These are phyloP conservation scores for Thoreauomyces humboldtii DNA, from an alignment of 192 early-diverging fungal species.

Conservation along the genomic window DNA sequence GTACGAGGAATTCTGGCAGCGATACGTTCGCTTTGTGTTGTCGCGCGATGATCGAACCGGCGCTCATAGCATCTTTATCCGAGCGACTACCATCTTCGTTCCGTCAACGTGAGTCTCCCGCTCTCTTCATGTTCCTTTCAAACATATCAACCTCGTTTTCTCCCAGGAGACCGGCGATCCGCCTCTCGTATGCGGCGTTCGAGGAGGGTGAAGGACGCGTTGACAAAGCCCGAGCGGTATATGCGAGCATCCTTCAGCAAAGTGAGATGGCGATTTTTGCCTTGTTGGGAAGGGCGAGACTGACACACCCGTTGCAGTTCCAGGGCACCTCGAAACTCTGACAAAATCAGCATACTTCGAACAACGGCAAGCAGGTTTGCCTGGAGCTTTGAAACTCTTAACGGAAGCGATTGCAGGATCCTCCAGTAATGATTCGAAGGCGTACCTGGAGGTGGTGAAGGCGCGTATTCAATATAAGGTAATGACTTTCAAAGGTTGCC, in stretches of 20 bases:
- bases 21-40: constrained; percentile 62
- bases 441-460: constrained; percentile 52
- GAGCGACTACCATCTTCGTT: constrained; percentile 57
- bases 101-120: constrained; percentile 40
- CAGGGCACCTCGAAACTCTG: constrained; percentile 65
- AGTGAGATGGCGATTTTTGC: constrained; percentile 35
- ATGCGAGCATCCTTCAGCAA: constrained; percentile 49
- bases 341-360: constrained; percentile 66
- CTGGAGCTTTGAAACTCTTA: constrained; percentile 42
- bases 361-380: constrained; percentile 47
- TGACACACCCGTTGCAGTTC: constrained; percentile 39
- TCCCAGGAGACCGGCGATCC: constrained; percentile 50
- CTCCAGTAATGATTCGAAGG: constrained; percentile 48
- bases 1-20: constrained; percentile 77
- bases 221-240: constrained; percentile 57
- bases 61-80: constrained; percentile 46
- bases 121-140: no score
- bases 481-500: no score
- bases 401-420: constrained; percentile 36
- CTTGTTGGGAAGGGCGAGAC: background rate
- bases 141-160: background rate
- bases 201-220: constrained; percentile 60
- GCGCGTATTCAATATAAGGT: no score
- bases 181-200: constrained; percentile 58
- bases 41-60: constrained; percentile 45